These are phyloP conservation scores for Acanthamoeba sp. DNA, from an alignment of 208 protist genomes.

Conservation along the genomic window DNA sequence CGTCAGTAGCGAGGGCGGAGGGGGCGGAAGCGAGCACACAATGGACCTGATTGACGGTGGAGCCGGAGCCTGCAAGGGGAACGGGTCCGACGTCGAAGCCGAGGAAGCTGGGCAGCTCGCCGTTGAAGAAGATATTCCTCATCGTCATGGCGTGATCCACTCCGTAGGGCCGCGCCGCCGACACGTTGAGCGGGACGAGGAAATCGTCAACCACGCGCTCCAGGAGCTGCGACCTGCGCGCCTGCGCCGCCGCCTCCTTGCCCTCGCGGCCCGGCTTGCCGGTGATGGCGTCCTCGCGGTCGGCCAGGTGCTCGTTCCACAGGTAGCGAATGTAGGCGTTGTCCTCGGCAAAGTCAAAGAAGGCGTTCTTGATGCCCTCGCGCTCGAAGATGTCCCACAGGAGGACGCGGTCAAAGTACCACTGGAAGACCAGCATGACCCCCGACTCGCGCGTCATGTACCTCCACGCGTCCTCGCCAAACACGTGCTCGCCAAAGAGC, in stretches of 20 bases:
- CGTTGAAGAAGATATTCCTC: constrained; percentile 61
- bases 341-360: constrained; percentile 5
- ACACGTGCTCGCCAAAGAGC: constrained; percentile 27
- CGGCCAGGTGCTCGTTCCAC: constrained; percentile 2
- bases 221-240: neutral
- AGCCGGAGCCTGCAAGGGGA: neutral
- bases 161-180: constrained; percentile 3
- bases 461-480: constrained; percentile 13
- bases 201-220: neutral
- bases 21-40: neutral
- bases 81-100: constrained; percentile 49
- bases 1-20: no score
- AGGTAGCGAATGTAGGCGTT: constrained; percentile 20
- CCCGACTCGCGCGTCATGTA: neutral
- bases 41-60: constrained; percentile 58
- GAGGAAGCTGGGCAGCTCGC: constrained; percentile 11
- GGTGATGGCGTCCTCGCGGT: neutral
- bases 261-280: neutral
- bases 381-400: constrained; percentile 64
- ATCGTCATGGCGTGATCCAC: constrained; percentile 9
- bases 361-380: neutral
- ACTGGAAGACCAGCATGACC: constrained; percentile 42
- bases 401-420: constrained; percentile 66
- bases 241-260: neutral
- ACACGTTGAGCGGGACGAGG: neutral